Percentiles rank a stretch among this genome's conserved stretches.
Evolutionary conservation across 2,329 filamentous ascomycete genomes (phyloP).

Genomic region (Esteya vermicola): DNA sequence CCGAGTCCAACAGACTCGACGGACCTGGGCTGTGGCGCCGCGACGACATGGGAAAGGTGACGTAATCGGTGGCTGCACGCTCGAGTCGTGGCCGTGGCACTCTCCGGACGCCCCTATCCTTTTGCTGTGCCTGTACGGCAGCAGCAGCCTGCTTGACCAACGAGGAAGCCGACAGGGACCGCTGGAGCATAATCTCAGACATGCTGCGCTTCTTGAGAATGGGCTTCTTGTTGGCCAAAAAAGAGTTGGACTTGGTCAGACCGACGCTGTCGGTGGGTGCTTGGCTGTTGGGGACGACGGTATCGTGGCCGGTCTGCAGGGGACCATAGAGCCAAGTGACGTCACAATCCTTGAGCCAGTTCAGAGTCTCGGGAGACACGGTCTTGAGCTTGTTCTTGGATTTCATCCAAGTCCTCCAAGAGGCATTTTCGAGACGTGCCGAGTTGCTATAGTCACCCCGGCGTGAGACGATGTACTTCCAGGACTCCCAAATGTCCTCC

Average conservation of each 20-base stretch:
- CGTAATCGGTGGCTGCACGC: slow-evolving; percentile 55
- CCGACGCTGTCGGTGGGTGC: slow-evolving; percentile 23
- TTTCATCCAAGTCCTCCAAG: slow-evolving; percentile 95
- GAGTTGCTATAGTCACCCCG: slow-evolving; percentile 68
- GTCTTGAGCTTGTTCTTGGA: slow-evolving; percentile 76
- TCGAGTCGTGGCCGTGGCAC: slow-evolving; percentile 40
- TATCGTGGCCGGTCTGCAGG: slow-evolving; percentile 56
- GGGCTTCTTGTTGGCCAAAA: slow-evolving; percentile 64
- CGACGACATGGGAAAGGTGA: slow-evolving; percentile 48
- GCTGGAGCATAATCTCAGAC: slow-evolving; percentile 87
- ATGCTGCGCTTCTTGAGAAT: slow-evolving; percentile 95
- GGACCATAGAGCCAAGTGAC: slow-evolving; percentile 97
- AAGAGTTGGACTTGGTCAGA: slow-evolving; percentile 44
- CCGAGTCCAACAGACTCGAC: slow-evolving; percentile 50
- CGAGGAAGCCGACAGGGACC: slow-evolving; percentile 76
- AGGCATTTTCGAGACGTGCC: slow-evolving; percentile 81
- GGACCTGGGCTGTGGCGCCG: slow-evolving; percentile 47
- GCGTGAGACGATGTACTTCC: slow-evolving; percentile 81
- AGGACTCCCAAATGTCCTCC: slow-evolving; percentile 95
- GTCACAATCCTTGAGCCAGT: slow-evolving; percentile 96
- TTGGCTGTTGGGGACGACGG: slow-evolving; percentile 32
- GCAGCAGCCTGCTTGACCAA: slow-evolving; percentile 80
- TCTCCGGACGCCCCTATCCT: slow-evolving; percentile 29
- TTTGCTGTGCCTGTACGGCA: slow-evolving; percentile 70
- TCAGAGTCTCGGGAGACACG: slow-evolving; percentile 78